These are phyloP conservation scores for Trifolium pratense DNA, from an alignment of 306 rosid species.

Conservation along the genomic window DNA sequence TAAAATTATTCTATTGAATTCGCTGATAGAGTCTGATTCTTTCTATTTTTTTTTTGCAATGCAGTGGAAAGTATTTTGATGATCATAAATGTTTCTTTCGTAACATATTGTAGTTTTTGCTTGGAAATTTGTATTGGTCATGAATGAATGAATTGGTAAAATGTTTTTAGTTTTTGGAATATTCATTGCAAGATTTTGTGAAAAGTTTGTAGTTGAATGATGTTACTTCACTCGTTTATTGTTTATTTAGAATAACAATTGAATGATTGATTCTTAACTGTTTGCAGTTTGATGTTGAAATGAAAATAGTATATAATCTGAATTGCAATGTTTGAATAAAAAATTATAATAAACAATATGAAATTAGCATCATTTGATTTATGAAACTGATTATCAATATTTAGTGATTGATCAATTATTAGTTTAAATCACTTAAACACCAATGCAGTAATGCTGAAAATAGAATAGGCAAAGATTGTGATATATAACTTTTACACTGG, in stretches of 20 bases:
- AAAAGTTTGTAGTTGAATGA: conserved; percentile 17
- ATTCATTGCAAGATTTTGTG: not conserved
- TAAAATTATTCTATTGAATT: conserved; percentile 24
- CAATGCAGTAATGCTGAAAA: conserved; percentile 28
- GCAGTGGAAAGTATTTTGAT: too few relatives aligned
- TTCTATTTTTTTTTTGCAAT: not conserved
- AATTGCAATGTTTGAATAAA: conserved; percentile 9
- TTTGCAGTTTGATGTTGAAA: conserved; percentile 13
- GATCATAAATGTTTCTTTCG: not conserved
- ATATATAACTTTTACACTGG: not conserved
- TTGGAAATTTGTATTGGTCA: not conserved
- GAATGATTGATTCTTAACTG: conserved; percentile 32
- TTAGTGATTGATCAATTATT: not conserved
- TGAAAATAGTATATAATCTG: conserved; percentile 28
- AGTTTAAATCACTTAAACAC: conserved; percentile 4
- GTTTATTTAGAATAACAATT: too few relatives aligned
- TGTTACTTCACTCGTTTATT: too few relatives aligned
- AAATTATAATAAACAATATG: conserved; percentile 15
- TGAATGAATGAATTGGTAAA: not conserved
- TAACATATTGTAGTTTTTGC: conserved; percentile 15
- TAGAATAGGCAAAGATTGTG: conserved; percentile 30
- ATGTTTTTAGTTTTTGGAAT: conserved; percentile 7
- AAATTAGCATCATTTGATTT: not conserved
- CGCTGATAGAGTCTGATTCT: conserved; percentile 16
- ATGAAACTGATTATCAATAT: too few relatives aligned